Base-by-base conservation (phyloP, 2,329 filamentous ascomycete species). In the Ambrosiella xylebori region DNA sequence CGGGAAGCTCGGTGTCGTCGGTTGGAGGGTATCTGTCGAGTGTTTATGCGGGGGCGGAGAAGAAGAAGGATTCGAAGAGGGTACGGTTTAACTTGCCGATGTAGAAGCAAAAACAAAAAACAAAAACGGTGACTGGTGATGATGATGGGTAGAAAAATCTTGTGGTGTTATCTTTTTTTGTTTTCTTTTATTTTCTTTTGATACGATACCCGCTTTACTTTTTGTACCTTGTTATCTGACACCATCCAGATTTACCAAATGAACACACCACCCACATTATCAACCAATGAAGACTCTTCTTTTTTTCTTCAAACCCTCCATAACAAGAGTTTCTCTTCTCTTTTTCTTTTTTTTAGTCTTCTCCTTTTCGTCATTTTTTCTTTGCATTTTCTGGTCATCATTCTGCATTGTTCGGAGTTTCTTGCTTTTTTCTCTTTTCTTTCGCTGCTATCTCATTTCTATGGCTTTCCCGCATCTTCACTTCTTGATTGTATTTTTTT, bases 1-100 rank as follows among this genome's bases (percentile, higher is more conserved):
- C 58, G 11, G 54, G 47, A 9, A 52, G 44, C 9, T 50, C 44
- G 1, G 45, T 50, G 1, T 37, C 15, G 4, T 57, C 56, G 15
- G 58, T 53, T 3, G 37, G 38, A 9, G 58, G 56, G 15, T 59
- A 57, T 49, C 36, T 59, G 19, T 19, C 40, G 36, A 45, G 50
- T n/a, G 41, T 56, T 37, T 59, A 57, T 54, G 58, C 54, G n/a
- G 27, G 47, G 6, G 12, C 13, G n/a, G 58, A 59, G 19, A 59
- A 59, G 54, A 59, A 59, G 49, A 59, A 59, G 17, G 52, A 52
- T 7, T 54, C 57, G 8, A 59, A 59, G 40, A 37, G 49, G 39
- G 58, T 59, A 13, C 54, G 58, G 19, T 59, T 59, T 35, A 59
- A 53, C 8, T 35, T 59, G 15, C 58, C 58, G 9, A 40, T 36